Percentiles rank a stretch among this genome's conserved stretches.
Conservation (phyloP, 2,329 filamentous ascomycete genomes). For the Bimuria novae-zelandiae region DNA sequence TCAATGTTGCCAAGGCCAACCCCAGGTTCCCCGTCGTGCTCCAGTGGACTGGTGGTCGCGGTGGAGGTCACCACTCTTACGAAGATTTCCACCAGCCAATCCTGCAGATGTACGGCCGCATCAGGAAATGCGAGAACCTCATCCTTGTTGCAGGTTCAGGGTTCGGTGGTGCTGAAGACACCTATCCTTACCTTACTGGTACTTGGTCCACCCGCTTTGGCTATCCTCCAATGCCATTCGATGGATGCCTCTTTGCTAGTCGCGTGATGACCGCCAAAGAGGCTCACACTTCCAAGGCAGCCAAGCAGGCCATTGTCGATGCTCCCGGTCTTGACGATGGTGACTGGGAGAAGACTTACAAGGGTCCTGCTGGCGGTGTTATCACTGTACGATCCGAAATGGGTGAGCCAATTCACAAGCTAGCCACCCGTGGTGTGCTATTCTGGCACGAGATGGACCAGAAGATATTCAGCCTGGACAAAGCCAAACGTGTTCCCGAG, state of each 20-base stretch:
- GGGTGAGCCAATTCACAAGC: constrained; percentile 99
- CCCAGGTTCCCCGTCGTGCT: constrained; percentile 52
- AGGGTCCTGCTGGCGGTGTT: constrained; percentile 83
- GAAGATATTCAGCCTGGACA: constrained; percentile 96
- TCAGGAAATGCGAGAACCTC: constrained; percentile 53
- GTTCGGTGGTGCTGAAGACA: constrained; percentile 54
- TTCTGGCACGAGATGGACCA: constrained; percentile 99
- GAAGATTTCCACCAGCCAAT: constrained; percentile 58
- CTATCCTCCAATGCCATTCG: constrained; percentile 54
- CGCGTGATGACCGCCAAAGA: constrained; percentile 56
- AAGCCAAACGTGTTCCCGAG: constrained; percentile 62
- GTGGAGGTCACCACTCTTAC: constrained; percentile 56
- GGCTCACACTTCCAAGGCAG: constrained; percentile 49
- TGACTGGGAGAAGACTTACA: constrained; percentile 55
- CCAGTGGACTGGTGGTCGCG: constrained; percentile 57
- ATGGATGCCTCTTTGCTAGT: constrained; percentile 53
- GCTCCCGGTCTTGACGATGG: constrained; percentile 49
- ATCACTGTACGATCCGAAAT: constrained; percentile 98
- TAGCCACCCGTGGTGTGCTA: constrained; percentile 90
- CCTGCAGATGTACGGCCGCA: constrained; percentile 51
- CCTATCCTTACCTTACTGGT: constrained; percentile 54
- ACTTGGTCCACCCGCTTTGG: constrained; percentile 51
- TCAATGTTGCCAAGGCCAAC: constrained; percentile 54
- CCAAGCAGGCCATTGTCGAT: constrained; percentile 52
- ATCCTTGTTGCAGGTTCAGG: constrained; percentile 54